Conservation (phyloP, 2,329 filamentous ascomycete genomes). For the Cadophora malorum region DNA sequence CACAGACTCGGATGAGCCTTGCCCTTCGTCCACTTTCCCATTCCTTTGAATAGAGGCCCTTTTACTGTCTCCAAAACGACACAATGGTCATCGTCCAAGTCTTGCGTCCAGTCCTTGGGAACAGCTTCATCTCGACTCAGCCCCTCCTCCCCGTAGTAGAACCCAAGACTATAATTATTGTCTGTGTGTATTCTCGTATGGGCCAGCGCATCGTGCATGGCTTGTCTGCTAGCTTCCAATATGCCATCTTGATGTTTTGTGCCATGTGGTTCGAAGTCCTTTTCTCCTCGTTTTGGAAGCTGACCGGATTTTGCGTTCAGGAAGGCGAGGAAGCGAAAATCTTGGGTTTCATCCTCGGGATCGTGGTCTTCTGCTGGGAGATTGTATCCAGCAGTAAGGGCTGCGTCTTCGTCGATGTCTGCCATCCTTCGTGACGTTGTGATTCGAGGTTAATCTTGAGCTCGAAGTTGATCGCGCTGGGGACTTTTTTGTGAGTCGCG, state of each 20-base stretch:
- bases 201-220: conserved; percentile 87
- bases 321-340: conserved; percentile 76
- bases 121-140: conserved; percentile 54
- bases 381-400: conserved; percentile 36
- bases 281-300: conserved; percentile 89
- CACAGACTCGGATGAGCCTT: conserved; percentile 71
- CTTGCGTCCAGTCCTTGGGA: conserved; percentile 71
- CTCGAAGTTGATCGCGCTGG: background rate
- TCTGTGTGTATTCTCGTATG: conserved; percentile 77
- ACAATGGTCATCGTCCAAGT: conserved; percentile 59
- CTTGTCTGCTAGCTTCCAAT: conserved; percentile 80
- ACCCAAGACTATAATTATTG: conserved; percentile 70
- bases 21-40: conserved; percentile 69
- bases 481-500: conserved; percentile 22
- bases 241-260: conserved; percentile 80
- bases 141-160: conserved; percentile 69
- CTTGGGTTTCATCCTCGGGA: conserved; percentile 80
- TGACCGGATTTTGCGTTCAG: conserved; percentile 59
- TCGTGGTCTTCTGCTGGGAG: conserved; percentile 58
- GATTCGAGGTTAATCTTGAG: conserved; percentile 1
- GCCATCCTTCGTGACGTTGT: conserved; percentile 35
- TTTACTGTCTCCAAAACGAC: conserved; percentile 76
- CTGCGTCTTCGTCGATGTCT: conserved; percentile 45
- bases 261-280: conserved; percentile 95
- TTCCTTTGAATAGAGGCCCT: conserved; percentile 75